Base-by-base conservation (phyloP, 768 basidiomycete species). In the Tylopilus felleus region DNA sequence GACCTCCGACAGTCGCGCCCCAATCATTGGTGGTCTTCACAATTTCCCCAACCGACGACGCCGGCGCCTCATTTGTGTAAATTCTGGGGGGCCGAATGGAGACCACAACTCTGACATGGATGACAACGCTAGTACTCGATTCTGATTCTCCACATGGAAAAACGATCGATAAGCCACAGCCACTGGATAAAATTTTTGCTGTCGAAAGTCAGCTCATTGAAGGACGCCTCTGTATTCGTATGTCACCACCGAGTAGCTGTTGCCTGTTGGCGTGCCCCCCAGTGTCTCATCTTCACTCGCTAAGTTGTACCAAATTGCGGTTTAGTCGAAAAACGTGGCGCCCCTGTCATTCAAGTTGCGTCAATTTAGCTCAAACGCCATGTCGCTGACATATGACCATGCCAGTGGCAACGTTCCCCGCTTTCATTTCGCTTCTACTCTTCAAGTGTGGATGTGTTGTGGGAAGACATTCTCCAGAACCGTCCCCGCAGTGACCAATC, bases 11-110 rank as follows among this genome's bases (percentile, higher is more conserved):
- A 12, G 35, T 47, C 49, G 55, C 33, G 5, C 14, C 1, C 43
- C n/a, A n/a, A n/a, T 14, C 33, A 16, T 21, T n/a, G n/a, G 17
- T 10, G 17, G 10, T 23, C 28, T 21, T 2, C 16, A 8, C 14
- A 8, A 40, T 7, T 23, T 22, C 39, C 29, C 19, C 28, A 55
- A 23, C 47, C 53, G 59, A 35, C 19, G 43, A 49, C 21, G 7
- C 52, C 53, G 50, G 59, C 49, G 19, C 16, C n/a, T 8, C 14
- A 46, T 14, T 27, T 7, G n/a, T n/a, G n/a, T n/a, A 27, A 27
- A 7, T 27, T 36, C 55, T 55, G 60, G 9, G 36, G 14, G 0
- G 21, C 6, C 60, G 58, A 49, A 25, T 22, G n/a, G 41, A 35
- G 16, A 14, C 8, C 14, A 13, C 33, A 27, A 17, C 23, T 13